Evolutionary conservation across 169 alveolate genomes (phyloP), one percentile per base, ranked within the genome.

Genomic region (Plasmodium berghei): DNA sequence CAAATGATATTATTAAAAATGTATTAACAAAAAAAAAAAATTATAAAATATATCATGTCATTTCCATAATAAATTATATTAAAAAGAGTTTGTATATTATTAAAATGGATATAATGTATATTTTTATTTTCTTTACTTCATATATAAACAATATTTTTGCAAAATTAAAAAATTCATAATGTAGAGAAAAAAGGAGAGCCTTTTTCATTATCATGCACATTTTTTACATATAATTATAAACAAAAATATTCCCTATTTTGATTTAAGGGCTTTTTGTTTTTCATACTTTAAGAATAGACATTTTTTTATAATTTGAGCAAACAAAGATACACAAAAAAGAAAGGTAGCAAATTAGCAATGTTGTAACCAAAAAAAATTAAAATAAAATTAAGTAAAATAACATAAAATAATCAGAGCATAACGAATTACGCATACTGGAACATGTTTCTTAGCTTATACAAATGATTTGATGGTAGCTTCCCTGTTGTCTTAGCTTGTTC

Each of bases 41-140:
- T 59, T 54, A 80, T 71, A 62, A 66, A 42, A 10, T 66, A 8
- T 56, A 24, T 24, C 18, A 42, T 67, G 72, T 48, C 16, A 67
- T 80, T 66, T 67, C 83, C 10, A 67, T 72, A 58, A 80, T 80
- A 16, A 56, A 28, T 26, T 45, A 66, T 56, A 24, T 80, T 49
- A 64, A 48, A 49, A 61, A 64, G 49, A 20, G 48, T 26, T 28
- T 80, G 9, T 45, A 67, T 67, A 56, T 80, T 48, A 46, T 74
- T 69, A 63, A 59, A 22, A 74, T 74, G 88, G 88, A 74, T 42
- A 22, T 67, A 14, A 20, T 80, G 10, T 80, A 80, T 62, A 67
- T 80, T 52, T 80, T 54, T 67, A 71, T 80, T 59, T 80, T 67
- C 69, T 80, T 66, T 24, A 40, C 48, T 4, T 67, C 90, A 9